Evolutionary conservation across 2,329 filamentous ascomycete species (phyloP).

Genomic region (Stemphylium beticola): DNA sequence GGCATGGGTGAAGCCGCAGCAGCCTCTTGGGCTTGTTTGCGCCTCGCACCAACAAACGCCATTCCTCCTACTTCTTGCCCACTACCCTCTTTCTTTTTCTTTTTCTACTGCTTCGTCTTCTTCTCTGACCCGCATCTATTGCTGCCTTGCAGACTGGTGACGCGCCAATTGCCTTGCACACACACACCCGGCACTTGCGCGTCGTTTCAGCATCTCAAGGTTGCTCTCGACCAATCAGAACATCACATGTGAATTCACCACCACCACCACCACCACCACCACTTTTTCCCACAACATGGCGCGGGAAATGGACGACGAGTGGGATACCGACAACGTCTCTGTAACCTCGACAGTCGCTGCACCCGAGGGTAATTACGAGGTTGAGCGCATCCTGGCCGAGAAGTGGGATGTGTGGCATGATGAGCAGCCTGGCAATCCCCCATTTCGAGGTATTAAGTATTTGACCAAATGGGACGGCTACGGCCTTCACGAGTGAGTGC

Average conservation of each 20-base stretch:
- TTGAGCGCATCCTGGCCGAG: slow-evolving; percentile 35
- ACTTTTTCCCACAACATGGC: slow-evolving; percentile 11
- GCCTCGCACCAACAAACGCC: neutral
- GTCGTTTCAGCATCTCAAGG: neutral
- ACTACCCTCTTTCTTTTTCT: neutral
- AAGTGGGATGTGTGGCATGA: slow-evolving; percentile 54
- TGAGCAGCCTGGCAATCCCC: slow-evolving; percentile 22
- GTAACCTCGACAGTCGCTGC: slow-evolving; percentile 58
- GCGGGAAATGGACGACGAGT: slow-evolving; percentile 14
- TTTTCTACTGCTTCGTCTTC: neutral
- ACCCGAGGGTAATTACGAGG: slow-evolving; percentile 15
- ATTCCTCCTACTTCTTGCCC: neutral
- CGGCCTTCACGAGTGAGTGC: slow-evolving; percentile 46
- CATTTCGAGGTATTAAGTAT: slow-evolving; percentile 50
- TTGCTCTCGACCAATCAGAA: slow-evolving; percentile 20
- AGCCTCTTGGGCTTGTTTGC: neutral
- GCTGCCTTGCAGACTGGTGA: neutral
- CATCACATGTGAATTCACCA: slow-evolving; percentile 1
- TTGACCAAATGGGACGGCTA: slow-evolving; percentile 71
- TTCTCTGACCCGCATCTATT: too few species aligned
- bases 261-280: neutral
- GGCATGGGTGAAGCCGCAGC: too few species aligned
- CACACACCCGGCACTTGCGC: neutral
- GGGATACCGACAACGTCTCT: slow-evolving; percentile 60
- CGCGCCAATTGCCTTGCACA: neutral